Evolutionary conservation across 2,329 filamentous ascomycete species (phyloP).

Genomic region (Penicillium polonicum): DNA sequence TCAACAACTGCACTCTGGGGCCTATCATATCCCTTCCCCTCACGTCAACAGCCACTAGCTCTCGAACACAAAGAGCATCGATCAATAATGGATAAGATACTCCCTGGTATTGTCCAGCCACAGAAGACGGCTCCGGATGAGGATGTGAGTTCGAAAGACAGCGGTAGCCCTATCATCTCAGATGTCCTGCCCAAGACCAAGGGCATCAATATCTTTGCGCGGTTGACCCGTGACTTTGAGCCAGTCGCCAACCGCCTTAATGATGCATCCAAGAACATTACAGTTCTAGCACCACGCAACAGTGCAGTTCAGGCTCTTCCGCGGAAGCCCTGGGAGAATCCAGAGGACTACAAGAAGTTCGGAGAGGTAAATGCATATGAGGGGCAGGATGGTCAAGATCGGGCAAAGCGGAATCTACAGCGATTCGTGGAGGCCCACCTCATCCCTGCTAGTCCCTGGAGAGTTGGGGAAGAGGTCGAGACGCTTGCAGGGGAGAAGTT

Average conservation of each 20-base stretch:
- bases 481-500: constrained; percentile 68
- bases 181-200: constrained; percentile 81
- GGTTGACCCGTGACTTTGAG: constrained; percentile 73
- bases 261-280: constrained; percentile 67
- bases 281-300: constrained; percentile 85
- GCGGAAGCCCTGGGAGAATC: constrained; percentile 71
- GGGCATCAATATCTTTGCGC: constrained; percentile 79
- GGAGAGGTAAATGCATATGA: constrained; percentile 70
- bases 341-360: constrained; percentile 66
- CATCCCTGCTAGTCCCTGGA: constrained; percentile 73
- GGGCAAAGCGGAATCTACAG: constrained; percentile 73
- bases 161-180: constrained; percentile 64
- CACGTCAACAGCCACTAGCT: constrained; percentile 14
- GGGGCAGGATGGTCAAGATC: constrained; percentile 69
- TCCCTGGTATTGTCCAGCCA: constrained; percentile 26
- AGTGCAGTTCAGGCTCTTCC: constrained; percentile 73
- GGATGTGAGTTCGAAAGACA: constrained; percentile 21
- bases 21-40: constrained; percentile 2
- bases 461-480: constrained; percentile 62
- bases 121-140: constrained; percentile 14
- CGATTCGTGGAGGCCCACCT: constrained; percentile 86
- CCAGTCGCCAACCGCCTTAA: constrained; percentile 68
- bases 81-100: constrained; percentile 25
- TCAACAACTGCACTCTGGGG: constrained; percentile 17
- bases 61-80: constrained; percentile 25